Evolutionary conservation across 371 early-diverging fungal genomes (phyloP).

Genomic region (Blakeslea trispora): DNA sequence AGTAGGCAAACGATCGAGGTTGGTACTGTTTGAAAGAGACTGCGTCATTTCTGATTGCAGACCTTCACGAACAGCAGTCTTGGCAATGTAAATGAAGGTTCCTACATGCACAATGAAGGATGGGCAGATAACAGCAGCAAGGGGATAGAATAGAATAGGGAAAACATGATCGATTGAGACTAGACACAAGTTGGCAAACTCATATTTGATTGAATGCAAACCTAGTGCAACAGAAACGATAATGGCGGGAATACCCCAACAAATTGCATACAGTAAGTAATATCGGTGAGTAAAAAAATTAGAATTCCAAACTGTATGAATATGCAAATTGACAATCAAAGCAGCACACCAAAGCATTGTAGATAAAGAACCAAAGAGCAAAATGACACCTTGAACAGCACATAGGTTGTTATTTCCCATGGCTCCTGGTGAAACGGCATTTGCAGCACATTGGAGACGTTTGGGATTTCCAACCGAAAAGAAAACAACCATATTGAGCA

Average conservation of each 20-base stretch:
- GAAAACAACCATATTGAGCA: constrained; percentile 58
- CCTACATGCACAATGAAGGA: constrained; percentile 59
- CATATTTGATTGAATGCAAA: constrained; percentile 57
- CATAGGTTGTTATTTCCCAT: constrained; percentile 64
- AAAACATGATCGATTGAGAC: constrained; percentile 55
- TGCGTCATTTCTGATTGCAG: constrained; percentile 57
- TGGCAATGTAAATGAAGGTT: constrained; percentile 68
- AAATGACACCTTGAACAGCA: constrained; percentile 62
- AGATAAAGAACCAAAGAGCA: constrained; percentile 61
- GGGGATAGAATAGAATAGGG: constrained; percentile 60
- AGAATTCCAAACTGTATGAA: constrained; percentile 71
- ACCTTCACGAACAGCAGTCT: constrained; percentile 49
- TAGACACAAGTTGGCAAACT: constrained; percentile 63
- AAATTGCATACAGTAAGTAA: constrained; percentile 51
- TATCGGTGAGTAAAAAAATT: constrained; percentile 62
- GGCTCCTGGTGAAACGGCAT: constrained; percentile 41
- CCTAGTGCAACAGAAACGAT: constrained; percentile 55
- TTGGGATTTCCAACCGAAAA: constrained; percentile 58
- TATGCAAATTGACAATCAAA: constrained; percentile 64
- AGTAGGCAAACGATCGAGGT: constrained; percentile 35
- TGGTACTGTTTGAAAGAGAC: constrained; percentile 32
- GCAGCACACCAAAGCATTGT: constrained; percentile 64
- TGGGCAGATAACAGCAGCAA: constrained; percentile 62
- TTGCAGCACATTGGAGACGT: constrained; percentile 57
- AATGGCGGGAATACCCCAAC: constrained; percentile 66